A percentile compares a stretch with the other conserved stretches of the same genome.
phyloP scores from a whole-genome alignment of 805 yeast genomes.

The Candida lessepsii region DNA sequence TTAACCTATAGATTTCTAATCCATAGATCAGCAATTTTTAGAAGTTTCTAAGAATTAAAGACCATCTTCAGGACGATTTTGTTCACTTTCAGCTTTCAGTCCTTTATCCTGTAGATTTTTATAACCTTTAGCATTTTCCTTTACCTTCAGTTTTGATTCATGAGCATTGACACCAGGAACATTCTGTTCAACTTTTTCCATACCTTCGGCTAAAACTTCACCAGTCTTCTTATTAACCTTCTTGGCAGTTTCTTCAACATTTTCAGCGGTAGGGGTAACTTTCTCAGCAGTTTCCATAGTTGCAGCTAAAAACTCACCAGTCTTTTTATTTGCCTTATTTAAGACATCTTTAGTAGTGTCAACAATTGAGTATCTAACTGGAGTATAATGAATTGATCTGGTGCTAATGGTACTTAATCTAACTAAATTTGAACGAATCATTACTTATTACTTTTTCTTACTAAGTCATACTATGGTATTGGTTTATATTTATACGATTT shows the following conservation, averaged over 20 bases:
- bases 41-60: too few species aligned
- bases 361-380: constrained; percentile 23
- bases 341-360: constrained; percentile 38
- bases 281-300: constrained; percentile 38
- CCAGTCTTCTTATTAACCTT: constrained; percentile 25
- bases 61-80: constrained; percentile 49
- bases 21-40: background rate
- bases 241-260: constrained; percentile 22
- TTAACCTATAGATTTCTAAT: too few species aligned
- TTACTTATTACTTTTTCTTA: background rate
- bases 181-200: constrained; percentile 17
- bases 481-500: constrained; percentile 6
- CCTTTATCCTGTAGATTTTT: constrained; percentile 44
- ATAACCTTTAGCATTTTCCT: constrained; percentile 34
- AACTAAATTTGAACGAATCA: constrained; percentile 10
- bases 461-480: background rate
- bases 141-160: constrained; percentile 21
- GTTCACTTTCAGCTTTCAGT: constrained; percentile 39
- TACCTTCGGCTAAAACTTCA: constrained; percentile 22
- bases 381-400: constrained; percentile 12
- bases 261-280: constrained; percentile 16
- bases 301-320: constrained; percentile 41
- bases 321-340: constrained; percentile 31
- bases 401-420: constrained; percentile 5
- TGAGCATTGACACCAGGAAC: constrained; percentile 13